Evolutionary conservation across 257 asterid species (phyloP).

Genomic region (Hygrophila difformis): DNA sequence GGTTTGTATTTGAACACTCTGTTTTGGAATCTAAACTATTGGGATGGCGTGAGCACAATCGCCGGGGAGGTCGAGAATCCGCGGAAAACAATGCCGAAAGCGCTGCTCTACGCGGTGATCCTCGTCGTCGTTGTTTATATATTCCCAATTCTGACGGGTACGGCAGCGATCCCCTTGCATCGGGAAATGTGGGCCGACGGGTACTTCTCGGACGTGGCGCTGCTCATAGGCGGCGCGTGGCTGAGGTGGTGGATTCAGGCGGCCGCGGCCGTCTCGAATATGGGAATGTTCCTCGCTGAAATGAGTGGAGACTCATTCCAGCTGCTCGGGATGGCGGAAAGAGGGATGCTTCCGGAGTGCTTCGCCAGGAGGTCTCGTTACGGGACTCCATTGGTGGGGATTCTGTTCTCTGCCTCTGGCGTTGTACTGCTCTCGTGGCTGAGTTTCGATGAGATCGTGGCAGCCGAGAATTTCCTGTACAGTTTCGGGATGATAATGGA

Average conservation of each 20-base stretch:
- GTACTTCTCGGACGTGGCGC: constrained; percentile 48
- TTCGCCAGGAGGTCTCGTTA: constrained; percentile 51
- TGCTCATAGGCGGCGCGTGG: constrained; percentile 55
- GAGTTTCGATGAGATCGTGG: constrained; percentile 62
- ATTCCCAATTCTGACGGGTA: constrained; percentile 50
- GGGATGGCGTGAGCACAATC: constrained; percentile 64
- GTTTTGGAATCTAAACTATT: constrained; percentile 69
- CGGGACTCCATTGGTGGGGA: constrained; percentile 61
- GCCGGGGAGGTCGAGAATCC: constrained; percentile 64
- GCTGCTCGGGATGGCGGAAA: constrained; percentile 75
- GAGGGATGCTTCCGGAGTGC: constrained; percentile 59
- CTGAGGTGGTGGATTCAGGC: constrained; percentile 62
- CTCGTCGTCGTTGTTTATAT: constrained; percentile 50
- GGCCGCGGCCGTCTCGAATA: constrained; percentile 62
- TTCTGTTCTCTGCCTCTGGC: constrained; percentile 57
- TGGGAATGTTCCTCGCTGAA: constrained; percentile 72
- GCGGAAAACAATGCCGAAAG: constrained; percentile 45
- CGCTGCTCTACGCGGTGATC: constrained; percentile 45
- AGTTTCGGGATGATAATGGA: constrained; percentile 65
- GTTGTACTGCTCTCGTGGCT: constrained; percentile 57
- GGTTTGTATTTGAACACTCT: constrained; percentile 53
- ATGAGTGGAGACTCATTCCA: constrained; percentile 72
- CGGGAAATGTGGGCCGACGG: constrained; percentile 52
- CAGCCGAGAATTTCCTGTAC: constrained; percentile 61
- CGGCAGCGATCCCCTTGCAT: constrained; percentile 46